These are phyloP conservation scores for Penicillium waksmanii DNA, from an alignment of 495 filamentous ascomycete genomes.

Conservation along the genomic window DNA sequence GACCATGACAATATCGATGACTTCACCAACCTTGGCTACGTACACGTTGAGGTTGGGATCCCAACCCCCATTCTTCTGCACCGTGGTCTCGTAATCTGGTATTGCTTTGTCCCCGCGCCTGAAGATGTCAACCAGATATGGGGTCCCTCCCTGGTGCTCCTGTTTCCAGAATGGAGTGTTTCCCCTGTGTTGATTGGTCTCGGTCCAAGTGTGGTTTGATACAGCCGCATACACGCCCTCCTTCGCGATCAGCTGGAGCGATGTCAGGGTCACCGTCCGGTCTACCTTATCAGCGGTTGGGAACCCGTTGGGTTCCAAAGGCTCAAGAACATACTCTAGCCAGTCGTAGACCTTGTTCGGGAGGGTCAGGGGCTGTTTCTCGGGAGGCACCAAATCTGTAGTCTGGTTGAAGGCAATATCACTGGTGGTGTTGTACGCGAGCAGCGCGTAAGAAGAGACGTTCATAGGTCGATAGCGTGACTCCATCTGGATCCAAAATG, in stretches of 20 bases:
- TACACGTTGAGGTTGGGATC: not conserved
- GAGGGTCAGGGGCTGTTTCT: not conserved
- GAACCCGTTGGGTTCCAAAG: not conserved
- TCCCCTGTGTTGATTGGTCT: not conserved
- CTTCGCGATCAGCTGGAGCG: not conserved
- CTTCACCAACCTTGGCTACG: not conserved
- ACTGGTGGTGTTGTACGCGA: not conserved
- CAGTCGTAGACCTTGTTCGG: not conserved
- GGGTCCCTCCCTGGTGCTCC: not conserved
- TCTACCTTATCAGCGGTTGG: not conserved
- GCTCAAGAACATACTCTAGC: not conserved
- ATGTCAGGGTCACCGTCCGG: not conserved
- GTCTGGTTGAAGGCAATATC: not conserved
- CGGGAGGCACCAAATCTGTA: too few relatives aligned
- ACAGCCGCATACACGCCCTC: not conserved
- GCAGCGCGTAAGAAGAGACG: not conserved
- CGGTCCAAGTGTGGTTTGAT: not conserved
- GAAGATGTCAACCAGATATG: not conserved
- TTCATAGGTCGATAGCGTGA: not conserved
- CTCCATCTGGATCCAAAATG: not conserved
- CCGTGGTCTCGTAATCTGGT: not conserved
- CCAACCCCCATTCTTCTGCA: not conserved
- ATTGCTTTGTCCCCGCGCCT: not conserved
- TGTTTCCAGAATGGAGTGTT: not conserved
- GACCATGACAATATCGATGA: not conserved